Conservation (phyloP, 2,329 filamentous ascomycete genomes). For the Xylaria sp. region DNA sequence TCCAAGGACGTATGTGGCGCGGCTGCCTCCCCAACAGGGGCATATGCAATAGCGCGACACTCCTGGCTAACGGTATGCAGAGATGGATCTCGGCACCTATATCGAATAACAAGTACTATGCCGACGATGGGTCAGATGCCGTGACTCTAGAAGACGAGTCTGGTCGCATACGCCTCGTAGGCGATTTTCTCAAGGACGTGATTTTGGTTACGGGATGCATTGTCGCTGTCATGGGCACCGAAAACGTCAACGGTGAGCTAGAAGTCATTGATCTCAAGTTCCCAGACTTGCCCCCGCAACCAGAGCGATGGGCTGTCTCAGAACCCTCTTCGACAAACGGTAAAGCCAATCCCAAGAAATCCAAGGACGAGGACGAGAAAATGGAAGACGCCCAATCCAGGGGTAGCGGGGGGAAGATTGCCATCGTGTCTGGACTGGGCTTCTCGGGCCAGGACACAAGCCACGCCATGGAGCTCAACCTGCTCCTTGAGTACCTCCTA, state of each 20-base stretch:
- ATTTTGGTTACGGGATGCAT: slow-evolving; percentile 91
- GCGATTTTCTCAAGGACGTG: slow-evolving; percentile 68
- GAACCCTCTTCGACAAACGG: slow-evolving; percentile 46
- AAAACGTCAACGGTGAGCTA: slow-evolving; percentile 90
- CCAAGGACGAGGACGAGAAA: slow-evolving; percentile 54
- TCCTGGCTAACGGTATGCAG: slow-evolving; percentile 49
- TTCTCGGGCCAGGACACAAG: slow-evolving; percentile 77
- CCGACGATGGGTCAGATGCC: slow-evolving; percentile 63
- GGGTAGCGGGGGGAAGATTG: slow-evolving; percentile 64
- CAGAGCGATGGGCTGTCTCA: slow-evolving; percentile 76
- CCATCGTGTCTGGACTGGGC: slow-evolving; percentile 85
- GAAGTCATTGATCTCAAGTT: slow-evolving; percentile 90
- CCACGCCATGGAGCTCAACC: slow-evolving; percentile 74
- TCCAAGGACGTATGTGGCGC: slow-evolving; percentile 75
- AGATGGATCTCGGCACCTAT: slow-evolving; percentile 89
- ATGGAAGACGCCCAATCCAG: slow-evolving; percentile 58
- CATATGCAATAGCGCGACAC: neutral
- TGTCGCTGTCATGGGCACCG: slow-evolving; percentile 91
- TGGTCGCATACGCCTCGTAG: slow-evolving; percentile 80
- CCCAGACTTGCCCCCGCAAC: slow-evolving; percentile 83
- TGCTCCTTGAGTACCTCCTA: slow-evolving; percentile 85
- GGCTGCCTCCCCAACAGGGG: neutral
- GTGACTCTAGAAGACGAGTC: slow-evolving; percentile 96
- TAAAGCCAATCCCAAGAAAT: slow-evolving; percentile 42
- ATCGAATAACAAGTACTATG: slow-evolving; percentile 76